Evolutionary conservation across 495 filamentous ascomycete genomes (phyloP), one percentile per base, ranked within the genome.

Genomic region (Pseudotulostoma volvatum): DNA sequence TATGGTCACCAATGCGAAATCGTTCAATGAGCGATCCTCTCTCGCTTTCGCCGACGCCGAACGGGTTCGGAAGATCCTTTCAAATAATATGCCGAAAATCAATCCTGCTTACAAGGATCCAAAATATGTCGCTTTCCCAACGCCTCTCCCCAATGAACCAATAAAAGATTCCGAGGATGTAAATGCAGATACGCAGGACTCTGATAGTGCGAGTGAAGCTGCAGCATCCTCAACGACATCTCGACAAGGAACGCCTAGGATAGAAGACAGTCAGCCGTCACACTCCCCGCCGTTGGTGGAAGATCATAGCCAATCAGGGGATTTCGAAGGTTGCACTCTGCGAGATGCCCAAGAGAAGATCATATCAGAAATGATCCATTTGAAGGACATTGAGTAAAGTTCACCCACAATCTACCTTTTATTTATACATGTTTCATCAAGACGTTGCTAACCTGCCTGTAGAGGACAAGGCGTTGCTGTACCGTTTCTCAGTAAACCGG

Each of bases 281-380:
- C 56, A 7, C 62, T 58, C 20, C 5, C 5, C 23, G 23, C 23
- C 23, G 5, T 55, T 56, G 7, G 48, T 49, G 28, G 51, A 51
- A 25, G 49, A 47, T n/a, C 56, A 58, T 35, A 55, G 52, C 46
- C 70, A 71, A 36, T 56, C 64, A 38, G 65, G 61, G 34, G 60
- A 64, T 8, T 77, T 74, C 53, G 62, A 73, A 42, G 74, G 74
- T 31, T 71, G 81, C 36, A 75, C 47, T 15, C 81, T 92, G 48
- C 81, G 85, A 46, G 64, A 82, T 42, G 84, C 82, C 1, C 83
- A 92, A 51, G 81, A 87, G 41, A 79, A 81, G 59, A 76, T 92
- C 20, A 60, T 92, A 42, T 50, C 53, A 19, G 77, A 81, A 43
- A 43, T 84, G 37, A 64, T 84, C 8, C 63, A 68, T 16, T 66